Evolutionary conservation across 495 filamentous ascomycete species (phyloP), one percentile per base, ranked within the genome.

Genomic region (Hypoxylon subgilvum): DNA sequence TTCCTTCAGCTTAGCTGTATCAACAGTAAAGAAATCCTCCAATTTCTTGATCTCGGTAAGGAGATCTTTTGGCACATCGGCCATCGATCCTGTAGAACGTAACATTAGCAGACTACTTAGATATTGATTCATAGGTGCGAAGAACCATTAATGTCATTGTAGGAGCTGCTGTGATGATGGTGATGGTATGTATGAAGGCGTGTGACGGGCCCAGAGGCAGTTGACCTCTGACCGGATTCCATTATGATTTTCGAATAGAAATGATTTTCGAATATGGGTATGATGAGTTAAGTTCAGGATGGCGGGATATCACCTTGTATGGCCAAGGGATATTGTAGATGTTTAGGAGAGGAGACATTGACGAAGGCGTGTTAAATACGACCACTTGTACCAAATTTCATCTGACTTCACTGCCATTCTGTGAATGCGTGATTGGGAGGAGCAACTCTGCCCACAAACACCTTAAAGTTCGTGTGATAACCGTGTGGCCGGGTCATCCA

Each of bases 21-120:
- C 85, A 36, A 97, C 84, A 12, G 86, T 88, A 75, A 98, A 98
- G 14, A 84, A 69, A n/a, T 89, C 80, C 77, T 98, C 94, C 32
- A 97, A 82, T 19, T 84, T 74, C 72, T 91, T 84, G 72, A 97
- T 94, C 73, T 96, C 88, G 52, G 85, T 78, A 61, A 88, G 74
- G 43, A 97, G 84, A 71, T 94, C 85, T 74, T 92, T 88, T 43
- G 94, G 91, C 72, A 95, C 61, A 61, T 76, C 73, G 63, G 65
- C 69, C 57, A 76, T 74, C 4, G 65, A 72, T 56, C 70, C 66
- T 75, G 57, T 57, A 10, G 50, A 48, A 56, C 55, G 36, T 49
- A 5, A 28, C n/a, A 31, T 71, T 50, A 69, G 66, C 36, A 36
- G 41, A 21, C 30, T 45, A 25, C 31, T 30, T 22, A 17, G 1